Evolutionary conservation across 257 asterid species (phyloP).

Genomic region (Solanum etuberosum): DNA sequence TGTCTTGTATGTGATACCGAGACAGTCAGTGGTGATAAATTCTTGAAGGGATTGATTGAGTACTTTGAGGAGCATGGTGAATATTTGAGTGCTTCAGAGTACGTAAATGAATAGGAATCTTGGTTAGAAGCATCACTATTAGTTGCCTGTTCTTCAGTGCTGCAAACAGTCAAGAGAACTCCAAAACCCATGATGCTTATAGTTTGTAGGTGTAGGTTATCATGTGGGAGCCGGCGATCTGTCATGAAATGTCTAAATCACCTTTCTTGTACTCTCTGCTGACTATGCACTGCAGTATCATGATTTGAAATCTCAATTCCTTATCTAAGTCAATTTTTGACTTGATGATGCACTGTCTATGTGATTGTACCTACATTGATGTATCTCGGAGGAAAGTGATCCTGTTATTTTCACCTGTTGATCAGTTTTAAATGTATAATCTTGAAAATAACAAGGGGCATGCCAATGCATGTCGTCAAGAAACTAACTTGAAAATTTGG

Average conservation of each 20-base stretch:
- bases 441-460: not conserved
- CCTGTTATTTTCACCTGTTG: not conserved
- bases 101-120: slow-evolving; percentile 16
- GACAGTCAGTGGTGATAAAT: slow-evolving; percentile 80
- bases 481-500: not conserved
- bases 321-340: not conserved
- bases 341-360: not conserved
- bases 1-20: slow-evolving; percentile 90
- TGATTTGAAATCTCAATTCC: not conserved
- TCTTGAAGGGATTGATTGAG: slow-evolving; percentile 70
- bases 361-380: not conserved
- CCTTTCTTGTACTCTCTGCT: not conserved
- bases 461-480: not conserved
- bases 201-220: not conserved
- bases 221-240: not conserved
- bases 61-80: slow-evolving; percentile 92
- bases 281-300: not conserved
- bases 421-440: not conserved
- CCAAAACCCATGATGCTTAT: not conserved
- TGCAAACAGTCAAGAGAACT: not conserved
- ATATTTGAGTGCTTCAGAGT: slow-evolving; percentile 92
- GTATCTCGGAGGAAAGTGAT: not conserved
- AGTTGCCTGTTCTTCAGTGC: not conserved
- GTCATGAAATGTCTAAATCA: not conserved
- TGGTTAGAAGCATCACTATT: not conserved